These are phyloP conservation scores for Sporisorium graminicola DNA, from an alignment of 1,284 basidiomycete species.

Conservation along the genomic window DNA sequence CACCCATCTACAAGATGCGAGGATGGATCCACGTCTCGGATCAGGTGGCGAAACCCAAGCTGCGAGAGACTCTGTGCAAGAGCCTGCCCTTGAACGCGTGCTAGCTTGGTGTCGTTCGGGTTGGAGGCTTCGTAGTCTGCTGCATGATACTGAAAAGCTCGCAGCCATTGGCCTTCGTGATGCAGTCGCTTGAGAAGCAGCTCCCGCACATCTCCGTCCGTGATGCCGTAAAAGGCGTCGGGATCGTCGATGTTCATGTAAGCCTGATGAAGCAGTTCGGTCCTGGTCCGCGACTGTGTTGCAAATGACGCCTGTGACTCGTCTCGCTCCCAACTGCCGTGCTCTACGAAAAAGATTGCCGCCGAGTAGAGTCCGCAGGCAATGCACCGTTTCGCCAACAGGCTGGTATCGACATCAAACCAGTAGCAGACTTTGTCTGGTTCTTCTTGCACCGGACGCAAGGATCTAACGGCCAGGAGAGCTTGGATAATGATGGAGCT, in stretches of 20 bases:
- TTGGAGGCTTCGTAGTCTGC: constrained; percentile 77
- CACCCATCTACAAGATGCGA: neutral
- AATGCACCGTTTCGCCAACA: constrained; percentile 82
- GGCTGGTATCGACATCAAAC: constrained; percentile 81
- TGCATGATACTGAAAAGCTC: constrained; percentile 89
- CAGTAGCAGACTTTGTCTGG: constrained; percentile 79
- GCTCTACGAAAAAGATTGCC: constrained; percentile 87
- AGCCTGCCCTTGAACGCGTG: neutral
- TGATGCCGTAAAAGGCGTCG: constrained; percentile 95
- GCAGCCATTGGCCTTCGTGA: constrained; percentile 91
- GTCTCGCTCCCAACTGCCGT: constrained; percentile 76
- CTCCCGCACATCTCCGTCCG: constrained; percentile 79
- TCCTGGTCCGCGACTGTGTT: constrained; percentile 9
- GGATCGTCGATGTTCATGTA: constrained; percentile 96
- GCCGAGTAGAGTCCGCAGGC: constrained; percentile 86
- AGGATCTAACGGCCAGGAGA: constrained; percentile 84
- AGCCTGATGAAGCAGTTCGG: constrained; percentile 81
- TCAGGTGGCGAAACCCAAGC: constrained; percentile 87
- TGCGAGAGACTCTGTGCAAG: constrained; percentile 75
- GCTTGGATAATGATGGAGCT: constrained; percentile 80
- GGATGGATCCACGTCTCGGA: constrained; percentile 71
- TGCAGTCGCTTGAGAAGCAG: constrained; percentile 86
- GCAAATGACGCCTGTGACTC: constrained; percentile 31
- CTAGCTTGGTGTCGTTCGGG: neutral
- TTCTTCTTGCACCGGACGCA: constrained; percentile 70